A percentile compares a stretch with the other conserved stretches of the same genome.
Conservation (phyloP, 2,329 filamentous ascomycete genomes). For the Exserohilum rostratum region DNA sequence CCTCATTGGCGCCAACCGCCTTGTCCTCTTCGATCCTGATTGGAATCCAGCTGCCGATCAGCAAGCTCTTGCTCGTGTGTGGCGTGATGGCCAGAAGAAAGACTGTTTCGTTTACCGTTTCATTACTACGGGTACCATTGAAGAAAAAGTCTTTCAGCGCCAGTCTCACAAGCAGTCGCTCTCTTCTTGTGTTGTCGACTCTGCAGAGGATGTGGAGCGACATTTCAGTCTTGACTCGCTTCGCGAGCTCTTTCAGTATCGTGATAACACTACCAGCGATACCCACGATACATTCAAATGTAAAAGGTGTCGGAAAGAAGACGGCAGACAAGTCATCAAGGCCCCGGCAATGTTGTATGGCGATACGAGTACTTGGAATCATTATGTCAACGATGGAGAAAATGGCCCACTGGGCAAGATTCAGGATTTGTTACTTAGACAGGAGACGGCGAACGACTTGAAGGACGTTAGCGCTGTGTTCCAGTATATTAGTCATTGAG, state of each 20-base stretch:
- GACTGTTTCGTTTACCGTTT: constrained; percentile 99
- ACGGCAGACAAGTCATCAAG: constrained; percentile 86
- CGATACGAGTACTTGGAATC: constrained; percentile 99
- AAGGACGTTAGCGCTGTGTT: constrained; percentile 91
- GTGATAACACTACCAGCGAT: constrained; percentile 81
- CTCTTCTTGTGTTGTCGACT: constrained; percentile 95
- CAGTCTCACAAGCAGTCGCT: constrained; percentile 98
- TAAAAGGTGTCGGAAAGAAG: constrained; percentile 82
- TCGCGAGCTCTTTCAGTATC: constrained; percentile 92
- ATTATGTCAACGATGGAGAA: constrained; percentile 80
- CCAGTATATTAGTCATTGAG: constrained; percentile 93
- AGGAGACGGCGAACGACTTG: constrained; percentile 72
- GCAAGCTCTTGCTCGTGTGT: constrained; percentile 94
- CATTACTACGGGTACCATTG: constrained; percentile 95
- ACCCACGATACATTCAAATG: constrained; percentile 99
- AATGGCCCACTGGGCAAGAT: constrained; percentile 74
- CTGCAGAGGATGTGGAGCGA: constrained; percentile 93
- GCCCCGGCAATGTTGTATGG: constrained; percentile 95
- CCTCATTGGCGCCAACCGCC: constrained; percentile 89
- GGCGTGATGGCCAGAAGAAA: constrained; percentile 99
- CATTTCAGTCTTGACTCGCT: constrained; percentile 93
- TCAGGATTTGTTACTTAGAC: constrained; percentile 86
- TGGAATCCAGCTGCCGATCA: constrained; percentile 99
- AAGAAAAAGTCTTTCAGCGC: constrained; percentile 98
- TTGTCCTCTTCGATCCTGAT: constrained; percentile 90